Evolutionary conservation across 257 asterid genomes (phyloP).

Genomic region (Galeopsis tetrahit): DNA sequence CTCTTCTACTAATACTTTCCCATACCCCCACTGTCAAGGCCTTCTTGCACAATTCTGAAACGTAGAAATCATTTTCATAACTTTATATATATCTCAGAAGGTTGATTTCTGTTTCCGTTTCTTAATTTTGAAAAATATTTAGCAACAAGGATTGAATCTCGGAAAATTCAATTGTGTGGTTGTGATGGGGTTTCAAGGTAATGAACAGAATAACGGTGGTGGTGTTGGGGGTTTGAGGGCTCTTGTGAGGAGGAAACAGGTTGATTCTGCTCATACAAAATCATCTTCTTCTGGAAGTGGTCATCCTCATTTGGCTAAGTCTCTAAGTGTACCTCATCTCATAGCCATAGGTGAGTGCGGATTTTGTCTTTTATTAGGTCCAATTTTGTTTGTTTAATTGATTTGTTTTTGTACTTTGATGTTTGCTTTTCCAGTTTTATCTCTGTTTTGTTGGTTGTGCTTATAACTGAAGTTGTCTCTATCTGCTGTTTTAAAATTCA

Average conservation of each 20-base stretch:
- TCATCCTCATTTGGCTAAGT: slow-evolving; percentile 68
- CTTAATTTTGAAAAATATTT: not conserved
- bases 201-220: slow-evolving; percentile 46
- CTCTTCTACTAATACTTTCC: not conserved
- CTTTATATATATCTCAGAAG: not conserved
- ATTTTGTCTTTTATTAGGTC: not conserved
- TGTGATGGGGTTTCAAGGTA: slow-evolving; percentile 51
- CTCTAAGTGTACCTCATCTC: slow-evolving; percentile 79
- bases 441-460: not conserved
- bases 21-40: slow-evolving; percentile 26
- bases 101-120: not conserved
- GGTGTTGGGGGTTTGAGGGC: slow-evolving; percentile 55
- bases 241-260: slow-evolving; percentile 88
- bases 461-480: slow-evolving; percentile 15
- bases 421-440: slow-evolving; percentile 15
- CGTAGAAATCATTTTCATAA: not conserved
- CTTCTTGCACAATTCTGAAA: slow-evolving; percentile 36
- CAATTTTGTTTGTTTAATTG: not conserved
- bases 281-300: slow-evolving; percentile 49
- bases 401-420: not conserved
- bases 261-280: slow-evolving; percentile 63
- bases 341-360: slow-evolving; percentile 65
- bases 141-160: slow-evolving; percentile 37
- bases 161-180: slow-evolving; percentile 33
- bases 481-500: not conserved